phyloP scores from a whole-genome alignment of 2,329 filamentous ascomycete species.

The Pseudogymnoascus sp. region DNA sequence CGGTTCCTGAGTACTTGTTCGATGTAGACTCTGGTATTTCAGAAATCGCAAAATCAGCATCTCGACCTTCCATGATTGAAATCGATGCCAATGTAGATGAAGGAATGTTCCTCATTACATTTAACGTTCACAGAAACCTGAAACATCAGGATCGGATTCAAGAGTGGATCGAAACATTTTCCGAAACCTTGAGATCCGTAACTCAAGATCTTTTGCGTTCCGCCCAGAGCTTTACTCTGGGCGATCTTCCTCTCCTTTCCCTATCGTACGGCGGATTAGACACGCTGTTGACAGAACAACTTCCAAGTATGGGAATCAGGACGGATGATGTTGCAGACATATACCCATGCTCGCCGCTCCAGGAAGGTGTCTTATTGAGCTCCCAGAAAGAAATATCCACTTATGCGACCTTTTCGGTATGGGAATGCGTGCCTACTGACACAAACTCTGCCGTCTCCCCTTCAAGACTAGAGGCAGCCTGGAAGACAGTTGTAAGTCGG shows the following conservation, averaged over 20 bases:
- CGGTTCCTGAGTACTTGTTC: not conserved
- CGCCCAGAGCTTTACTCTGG: conserved; percentile 28
- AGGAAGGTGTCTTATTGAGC: conserved; percentile 29
- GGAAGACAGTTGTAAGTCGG: not conserved
- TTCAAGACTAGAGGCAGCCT: conserved; percentile 17
- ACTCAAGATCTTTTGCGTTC: not conserved
- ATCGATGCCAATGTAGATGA: conserved; percentile 4
- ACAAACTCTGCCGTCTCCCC: conserved; percentile 25
- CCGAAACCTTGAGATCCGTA: not conserved
- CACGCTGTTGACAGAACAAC: conserved; percentile 20
- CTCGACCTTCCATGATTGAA: not conserved
- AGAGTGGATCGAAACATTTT: conserved; percentile 6
- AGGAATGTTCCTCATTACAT: not conserved
- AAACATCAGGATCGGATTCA: conserved; percentile 9
- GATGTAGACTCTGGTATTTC: not conserved
- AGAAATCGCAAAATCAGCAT: not conserved
- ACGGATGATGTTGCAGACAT: conserved; percentile 30
- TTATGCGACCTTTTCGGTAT: conserved; percentile 19
- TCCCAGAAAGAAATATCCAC: conserved; percentile 5
- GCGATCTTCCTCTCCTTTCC: conserved; percentile 39
- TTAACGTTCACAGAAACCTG: conserved; percentile 6
- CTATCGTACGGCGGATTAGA: conserved; percentile 36
- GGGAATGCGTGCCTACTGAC: conserved; percentile 19
- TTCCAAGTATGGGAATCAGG: conserved; percentile 5
- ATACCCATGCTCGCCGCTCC: conserved; percentile 30